These are phyloP conservation scores for Podila clonocystis DNA, from an alignment of 192 early-diverging fungal species.

Conservation along the genomic window DNA sequence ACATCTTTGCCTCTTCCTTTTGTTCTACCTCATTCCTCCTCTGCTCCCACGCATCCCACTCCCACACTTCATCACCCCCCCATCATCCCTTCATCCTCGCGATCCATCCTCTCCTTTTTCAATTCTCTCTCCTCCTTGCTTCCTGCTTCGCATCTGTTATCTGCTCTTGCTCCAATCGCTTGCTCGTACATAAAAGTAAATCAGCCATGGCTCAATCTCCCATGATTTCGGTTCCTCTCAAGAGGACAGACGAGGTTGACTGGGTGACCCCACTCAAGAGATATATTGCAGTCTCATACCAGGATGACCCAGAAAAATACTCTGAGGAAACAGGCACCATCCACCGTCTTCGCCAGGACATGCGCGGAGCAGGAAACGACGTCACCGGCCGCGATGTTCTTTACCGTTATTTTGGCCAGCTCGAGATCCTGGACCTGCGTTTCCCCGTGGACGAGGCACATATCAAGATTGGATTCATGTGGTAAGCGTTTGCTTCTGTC, in stretches of 20 bases:
- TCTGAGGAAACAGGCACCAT: constrained; percentile 83
- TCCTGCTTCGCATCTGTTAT: not conserved
- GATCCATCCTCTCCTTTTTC: not conserved
- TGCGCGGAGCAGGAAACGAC: constrained; percentile 94
- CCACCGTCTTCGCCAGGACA: constrained; percentile 94
- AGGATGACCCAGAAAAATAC: constrained; percentile 95
- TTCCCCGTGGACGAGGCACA: constrained; percentile 94
- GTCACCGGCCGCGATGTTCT: constrained; percentile 92
- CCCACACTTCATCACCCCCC: not conserved
- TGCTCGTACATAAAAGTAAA: not conserved
- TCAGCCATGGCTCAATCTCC: constrained; percentile 59
- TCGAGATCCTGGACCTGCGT: constrained; percentile 92
- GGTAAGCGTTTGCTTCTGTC: constrained; percentile 62
- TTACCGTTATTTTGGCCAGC: constrained; percentile 96
- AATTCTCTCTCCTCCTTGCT: not conserved
- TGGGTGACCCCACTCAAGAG: constrained; percentile 85
- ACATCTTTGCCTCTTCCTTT: constrained; percentile 3
- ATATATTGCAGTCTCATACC: constrained; percentile 87
- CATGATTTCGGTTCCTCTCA: constrained; percentile 74
- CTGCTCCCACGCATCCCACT: not conserved
- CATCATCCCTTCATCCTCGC: not conserved
- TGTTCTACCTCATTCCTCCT: not conserved
- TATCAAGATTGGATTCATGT: constrained; percentile 90
- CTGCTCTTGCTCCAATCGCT: not conserved
- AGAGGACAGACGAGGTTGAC: constrained; percentile 92